Conservation (phyloP, 441 rosid species). For the Rhodomyrtus psidioides region DNA sequence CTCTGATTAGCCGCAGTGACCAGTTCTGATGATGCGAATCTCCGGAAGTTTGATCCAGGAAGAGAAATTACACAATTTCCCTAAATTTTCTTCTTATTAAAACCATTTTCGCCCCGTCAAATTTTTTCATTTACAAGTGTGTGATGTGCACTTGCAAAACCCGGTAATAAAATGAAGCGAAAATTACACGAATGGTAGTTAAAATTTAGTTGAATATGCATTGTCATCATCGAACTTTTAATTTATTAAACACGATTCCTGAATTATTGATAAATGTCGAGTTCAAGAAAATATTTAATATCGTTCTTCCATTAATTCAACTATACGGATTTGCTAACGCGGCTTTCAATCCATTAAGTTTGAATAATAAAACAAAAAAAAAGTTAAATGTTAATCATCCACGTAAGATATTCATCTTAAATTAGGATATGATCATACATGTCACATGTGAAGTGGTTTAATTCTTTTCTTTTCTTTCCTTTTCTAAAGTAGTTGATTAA, state of each 20-base stretch:
- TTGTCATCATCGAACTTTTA: accelerated
- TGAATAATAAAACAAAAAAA: background rate
- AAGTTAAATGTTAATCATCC: background rate
- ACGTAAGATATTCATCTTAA: accelerated
- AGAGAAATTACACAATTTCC: background rate
- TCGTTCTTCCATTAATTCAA: accelerated
- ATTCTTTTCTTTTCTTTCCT: background rate
- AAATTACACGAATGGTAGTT: background rate
- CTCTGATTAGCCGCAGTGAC: background rate
- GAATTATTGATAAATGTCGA: accelerated
- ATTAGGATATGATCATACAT: background rate
- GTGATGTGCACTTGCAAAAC: no score
- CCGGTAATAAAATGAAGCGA: background rate
- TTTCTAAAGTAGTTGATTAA: background rate
- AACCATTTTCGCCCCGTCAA: background rate
- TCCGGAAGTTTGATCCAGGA: background rate
- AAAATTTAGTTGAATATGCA: accelerated
- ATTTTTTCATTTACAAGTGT: background rate
- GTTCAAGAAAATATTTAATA: background rate
- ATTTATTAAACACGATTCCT: background rate
- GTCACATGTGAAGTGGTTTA: background rate
- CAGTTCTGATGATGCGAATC: background rate
- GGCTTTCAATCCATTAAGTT: background rate
- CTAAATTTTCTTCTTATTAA: background rate
- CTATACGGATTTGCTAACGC: accelerated